A percentile compares a stretch with the other conserved stretches of the same genome.
Evolutionary conservation across 1,284 basidiomycete genomes (phyloP).

Genomic region (Leccinum pachyderme): DNA sequence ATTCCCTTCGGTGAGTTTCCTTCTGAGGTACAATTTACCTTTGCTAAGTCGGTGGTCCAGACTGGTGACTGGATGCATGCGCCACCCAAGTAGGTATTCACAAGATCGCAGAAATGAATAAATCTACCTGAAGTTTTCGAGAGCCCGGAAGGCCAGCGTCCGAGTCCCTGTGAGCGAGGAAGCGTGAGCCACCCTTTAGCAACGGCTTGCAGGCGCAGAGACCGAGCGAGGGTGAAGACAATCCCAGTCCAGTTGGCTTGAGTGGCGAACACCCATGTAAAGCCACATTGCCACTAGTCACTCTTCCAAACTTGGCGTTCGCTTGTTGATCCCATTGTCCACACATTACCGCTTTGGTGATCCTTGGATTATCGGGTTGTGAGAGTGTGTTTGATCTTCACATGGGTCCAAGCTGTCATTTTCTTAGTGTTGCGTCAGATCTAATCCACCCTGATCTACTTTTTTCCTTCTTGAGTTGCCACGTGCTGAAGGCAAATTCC

Average conservation of each 20-base stretch:
- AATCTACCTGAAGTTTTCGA: too few species aligned
- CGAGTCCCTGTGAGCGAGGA: background rate
- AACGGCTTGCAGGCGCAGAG: background rate
- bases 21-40: background rate
- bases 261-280: background rate
- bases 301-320: background rate
- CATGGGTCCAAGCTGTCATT: background rate
- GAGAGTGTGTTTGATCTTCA: slow-evolving; percentile 1
- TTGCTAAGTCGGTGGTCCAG: background rate
- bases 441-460: background rate
- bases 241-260: background rate
- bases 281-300: background rate
- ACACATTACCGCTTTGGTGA: background rate
- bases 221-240: background rate
- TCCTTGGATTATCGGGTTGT: background rate
- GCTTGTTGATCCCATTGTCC: background rate
- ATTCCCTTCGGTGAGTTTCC: background rate
- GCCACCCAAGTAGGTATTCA: background rate
- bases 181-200: background rate
- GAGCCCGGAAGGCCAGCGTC: background rate
- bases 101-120: background rate
- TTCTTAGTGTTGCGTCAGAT: background rate
- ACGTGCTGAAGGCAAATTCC: too few species aligned
- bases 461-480: too few species aligned
- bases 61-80: background rate